phyloP scores from a whole-genome alignment of 148 eudicot genomes.

The Diospyros lotus region DNA sequence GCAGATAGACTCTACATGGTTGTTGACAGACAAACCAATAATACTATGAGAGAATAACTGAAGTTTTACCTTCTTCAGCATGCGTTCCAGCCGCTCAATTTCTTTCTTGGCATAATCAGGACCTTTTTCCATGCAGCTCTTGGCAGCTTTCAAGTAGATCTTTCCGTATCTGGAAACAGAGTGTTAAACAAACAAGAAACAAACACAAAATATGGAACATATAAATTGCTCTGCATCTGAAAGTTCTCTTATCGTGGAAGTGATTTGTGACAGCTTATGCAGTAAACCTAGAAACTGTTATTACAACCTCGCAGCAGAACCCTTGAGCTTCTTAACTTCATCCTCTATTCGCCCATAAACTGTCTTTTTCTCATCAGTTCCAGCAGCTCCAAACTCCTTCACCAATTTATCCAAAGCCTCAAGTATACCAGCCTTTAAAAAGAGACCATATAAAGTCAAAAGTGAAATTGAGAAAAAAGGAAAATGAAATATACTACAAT shows the following conservation, averaged over 20 bases:
- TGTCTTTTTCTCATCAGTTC: slow-evolving; percentile 66
- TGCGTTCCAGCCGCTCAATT: slow-evolving; percentile 75
- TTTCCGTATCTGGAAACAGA: slow-evolving; percentile 60
- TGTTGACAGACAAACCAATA: not conserved
- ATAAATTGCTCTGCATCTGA: not conserved
- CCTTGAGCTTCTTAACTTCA: slow-evolving; percentile 78
- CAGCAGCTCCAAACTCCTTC: slow-evolving; percentile 73
- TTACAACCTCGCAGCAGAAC: slow-evolving; percentile 70
- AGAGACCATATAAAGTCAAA: not conserved
- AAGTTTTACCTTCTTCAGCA: slow-evolving; percentile 71
- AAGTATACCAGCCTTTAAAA: slow-evolving; percentile 71
- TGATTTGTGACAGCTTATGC: not conserved
- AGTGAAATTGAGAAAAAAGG: not conserved
- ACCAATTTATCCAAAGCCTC: slow-evolving; percentile 56
- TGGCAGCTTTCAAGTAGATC: slow-evolving; percentile 79
- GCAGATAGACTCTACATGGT: not conserved
- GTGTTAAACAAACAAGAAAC: slow-evolving; percentile 2
- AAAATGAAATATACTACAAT: not conserved
- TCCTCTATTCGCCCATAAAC: slow-evolving; percentile 57
- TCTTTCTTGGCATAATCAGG: slow-evolving; percentile 86
- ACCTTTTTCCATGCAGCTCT: slow-evolving; percentile 80
- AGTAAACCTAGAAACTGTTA: not conserved
- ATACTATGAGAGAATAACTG: not conserved
- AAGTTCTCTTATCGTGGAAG: not conserved
- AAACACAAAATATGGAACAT: not conserved